A percentile compares a stretch with the other conserved stretches of the same genome.
Evolutionary conservation across 768 basidiomycete genomes (phyloP).

Genomic region (Phaffia australis): DNA sequence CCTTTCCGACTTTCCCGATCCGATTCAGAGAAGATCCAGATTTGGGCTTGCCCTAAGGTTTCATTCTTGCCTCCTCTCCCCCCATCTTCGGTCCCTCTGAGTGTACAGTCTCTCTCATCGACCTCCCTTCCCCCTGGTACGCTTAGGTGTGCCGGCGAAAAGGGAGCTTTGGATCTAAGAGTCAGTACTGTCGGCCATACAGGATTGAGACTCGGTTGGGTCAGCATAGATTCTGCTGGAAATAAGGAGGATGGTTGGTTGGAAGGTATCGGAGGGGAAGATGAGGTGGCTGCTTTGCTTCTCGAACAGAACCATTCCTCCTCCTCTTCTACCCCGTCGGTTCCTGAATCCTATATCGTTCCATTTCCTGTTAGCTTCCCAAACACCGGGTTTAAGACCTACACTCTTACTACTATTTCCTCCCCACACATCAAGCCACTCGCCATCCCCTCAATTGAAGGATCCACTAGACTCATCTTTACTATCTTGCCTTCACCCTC

Average conservation of each 20-base stretch:
- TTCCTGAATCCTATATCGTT: conserved; percentile 52
- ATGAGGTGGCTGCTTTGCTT: conserved; percentile 33
- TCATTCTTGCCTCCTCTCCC: conserved; percentile 6
- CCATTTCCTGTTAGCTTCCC: conserved; percentile 18
- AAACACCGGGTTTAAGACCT: conserved; percentile 16
- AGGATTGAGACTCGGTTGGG: conserved; percentile 60
- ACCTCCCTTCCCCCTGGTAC: conserved; percentile 66
- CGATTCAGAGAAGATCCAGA: background rate
- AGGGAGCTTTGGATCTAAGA: conserved; percentile 42
- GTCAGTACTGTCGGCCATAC: conserved; percentile 43
- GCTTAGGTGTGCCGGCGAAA: conserved; percentile 54
- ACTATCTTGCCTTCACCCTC: conserved; percentile 16
- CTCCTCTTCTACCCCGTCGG: conserved; percentile 52
- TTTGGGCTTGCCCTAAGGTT: conserved; percentile 18
- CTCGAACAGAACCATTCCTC: conserved; percentile 50
- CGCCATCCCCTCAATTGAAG: conserved; percentile 2
- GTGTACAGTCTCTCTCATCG: conserved; percentile 58
- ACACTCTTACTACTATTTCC: conserved; percentile 15
- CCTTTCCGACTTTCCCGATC: too few species aligned
- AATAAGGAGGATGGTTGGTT: conserved; percentile 61
- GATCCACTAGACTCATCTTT: conserved; percentile 2
- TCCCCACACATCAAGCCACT: conserved; percentile 11
- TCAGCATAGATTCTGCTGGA: conserved; percentile 52
- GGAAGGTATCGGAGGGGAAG: conserved; percentile 66
- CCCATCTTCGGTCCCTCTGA: conserved; percentile 35